Percentiles rank a stretch among this genome's conserved stretches.
These are phyloP conservation scores for Platanthera zijinensis DNA, from an alignment of 106 monocot species.

Conservation along the genomic window DNA sequence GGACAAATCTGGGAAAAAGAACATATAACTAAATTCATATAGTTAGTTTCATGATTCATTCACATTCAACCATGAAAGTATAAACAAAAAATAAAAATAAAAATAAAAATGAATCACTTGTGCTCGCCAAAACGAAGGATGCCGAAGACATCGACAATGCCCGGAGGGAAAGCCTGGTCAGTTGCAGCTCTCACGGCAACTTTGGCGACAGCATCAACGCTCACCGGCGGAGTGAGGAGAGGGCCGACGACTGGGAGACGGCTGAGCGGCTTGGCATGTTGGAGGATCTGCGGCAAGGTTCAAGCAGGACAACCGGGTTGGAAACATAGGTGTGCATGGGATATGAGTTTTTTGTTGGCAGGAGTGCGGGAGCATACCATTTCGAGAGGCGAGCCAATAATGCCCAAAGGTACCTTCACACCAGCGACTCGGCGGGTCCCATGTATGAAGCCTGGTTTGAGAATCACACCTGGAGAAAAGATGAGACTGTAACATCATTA, in stretches of 20 bases:
- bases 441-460: constrained; percentile 90
- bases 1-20: neutral
- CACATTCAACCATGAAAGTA: neutral
- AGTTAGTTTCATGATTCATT: neutral
- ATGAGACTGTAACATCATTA: too few species aligned
- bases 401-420: constrained; percentile 75
- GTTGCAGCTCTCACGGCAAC: constrained; percentile 88
- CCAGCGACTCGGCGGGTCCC: constrained; percentile 94
- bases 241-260: constrained; percentile 66
- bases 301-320: neutral
- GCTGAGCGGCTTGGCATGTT: constrained; percentile 64
- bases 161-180: constrained; percentile 85
- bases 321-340: neutral
- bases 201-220: constrained; percentile 54
- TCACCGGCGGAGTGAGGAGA: constrained; percentile 78
- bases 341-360: neutral
- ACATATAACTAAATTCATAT: neutral
- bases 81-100: neutral
- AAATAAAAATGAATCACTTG: neutral
- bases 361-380: constrained; percentile 32
- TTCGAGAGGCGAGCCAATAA: constrained; percentile 80
- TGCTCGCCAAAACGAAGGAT: constrained; percentile 53
- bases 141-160: constrained; percentile 80
- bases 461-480: constrained; percentile 58
- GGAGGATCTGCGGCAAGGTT: constrained; percentile 17